Percentiles rank a stretch among this genome's conserved stretches.
phyloP scores from a whole-genome alignment of 805 yeast species.

The Metschnikowia henanensis region DNA sequence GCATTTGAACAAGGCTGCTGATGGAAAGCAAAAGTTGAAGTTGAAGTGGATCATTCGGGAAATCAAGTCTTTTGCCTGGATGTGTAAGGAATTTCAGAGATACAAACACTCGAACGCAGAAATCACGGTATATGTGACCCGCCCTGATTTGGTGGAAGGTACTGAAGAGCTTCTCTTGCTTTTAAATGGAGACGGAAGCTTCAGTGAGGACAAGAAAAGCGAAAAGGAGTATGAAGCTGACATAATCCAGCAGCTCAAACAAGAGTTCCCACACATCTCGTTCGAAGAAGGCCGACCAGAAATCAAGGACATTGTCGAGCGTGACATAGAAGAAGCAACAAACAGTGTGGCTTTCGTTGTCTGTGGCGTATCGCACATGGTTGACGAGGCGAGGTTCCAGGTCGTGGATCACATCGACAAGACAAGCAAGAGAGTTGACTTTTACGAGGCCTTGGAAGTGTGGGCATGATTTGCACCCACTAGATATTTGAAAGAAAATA shows the following conservation, averaged over 20 bases:
- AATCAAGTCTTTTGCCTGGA: conserved; percentile 40
- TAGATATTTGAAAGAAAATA: background rate
- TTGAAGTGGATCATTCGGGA: conserved; percentile 42
- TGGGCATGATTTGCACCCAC: too few species aligned
- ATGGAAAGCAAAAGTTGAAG: conserved; percentile 19
- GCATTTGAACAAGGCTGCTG: conserved; percentile 22
- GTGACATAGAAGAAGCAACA: conserved; percentile 35
- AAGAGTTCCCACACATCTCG: conserved; percentile 34
- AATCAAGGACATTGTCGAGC: conserved; percentile 29
- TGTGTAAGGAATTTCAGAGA: conserved; percentile 37
- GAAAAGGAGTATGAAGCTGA: conserved; percentile 3
- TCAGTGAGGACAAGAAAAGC: conserved; percentile 2
- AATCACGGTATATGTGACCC: conserved; percentile 36
- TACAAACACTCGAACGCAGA: conserved; percentile 30
- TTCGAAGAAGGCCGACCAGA: conserved; percentile 48
- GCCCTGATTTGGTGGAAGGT: conserved; percentile 6
- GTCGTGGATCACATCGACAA: conserved; percentile 43
- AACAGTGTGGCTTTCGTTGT: conserved; percentile 50
- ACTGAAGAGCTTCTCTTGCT: conserved; percentile 15
- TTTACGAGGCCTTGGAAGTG: conserved; percentile 70
- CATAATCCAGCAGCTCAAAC: conserved; percentile 15
- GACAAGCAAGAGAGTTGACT: conserved; percentile 53
- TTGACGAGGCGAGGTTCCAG: conserved; percentile 52
- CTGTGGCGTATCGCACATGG: conserved; percentile 64
- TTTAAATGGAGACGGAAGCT: background rate